Conservation (phyloP, 306 rosid species). For the Quercus engelmannii region DNA sequence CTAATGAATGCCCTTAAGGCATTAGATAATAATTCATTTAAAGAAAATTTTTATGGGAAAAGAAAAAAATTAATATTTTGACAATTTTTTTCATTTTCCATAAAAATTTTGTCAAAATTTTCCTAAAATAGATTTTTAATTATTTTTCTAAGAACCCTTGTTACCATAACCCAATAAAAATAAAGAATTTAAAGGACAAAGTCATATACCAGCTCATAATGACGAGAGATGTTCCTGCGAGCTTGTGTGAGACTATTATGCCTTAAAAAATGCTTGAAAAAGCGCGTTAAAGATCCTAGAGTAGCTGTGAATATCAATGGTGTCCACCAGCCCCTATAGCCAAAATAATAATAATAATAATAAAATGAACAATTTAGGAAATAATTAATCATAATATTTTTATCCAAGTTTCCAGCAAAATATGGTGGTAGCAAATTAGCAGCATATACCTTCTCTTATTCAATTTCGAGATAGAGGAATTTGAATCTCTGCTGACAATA, state of each 20-base stretch:
- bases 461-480: slow-evolving; percentile 40
- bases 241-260: slow-evolving; percentile 84
- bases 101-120: too few relatives aligned
- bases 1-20: fast-evolving
- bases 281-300: slow-evolving; percentile 68
- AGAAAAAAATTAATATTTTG: too few relatives aligned
- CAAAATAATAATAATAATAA: neutral
- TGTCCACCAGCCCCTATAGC: slow-evolving; percentile 91
- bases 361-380: too few relatives aligned
- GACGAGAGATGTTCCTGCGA: slow-evolving; percentile 86
- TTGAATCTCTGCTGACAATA: slow-evolving; percentile 72
- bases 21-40: too few relatives aligned
- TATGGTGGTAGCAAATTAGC: too few relatives aligned
- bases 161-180: fast-evolving
- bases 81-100: fast-evolving
- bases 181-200: neutral
- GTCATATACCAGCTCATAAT: slow-evolving; percentile 73
- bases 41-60: too few relatives aligned
- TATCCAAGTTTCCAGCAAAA: too few relatives aligned
- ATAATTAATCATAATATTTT: too few relatives aligned
- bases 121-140: too few relatives aligned
- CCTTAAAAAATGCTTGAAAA: slow-evolving; percentile 67
- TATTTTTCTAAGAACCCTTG: fast-evolving
- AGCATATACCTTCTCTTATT: slow-evolving; percentile 51
- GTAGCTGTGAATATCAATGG: slow-evolving; percentile 72